phyloP scores from a whole-genome alignment of 768 basidiomycete species.

The Leucogyrophana mollusca region DNA sequence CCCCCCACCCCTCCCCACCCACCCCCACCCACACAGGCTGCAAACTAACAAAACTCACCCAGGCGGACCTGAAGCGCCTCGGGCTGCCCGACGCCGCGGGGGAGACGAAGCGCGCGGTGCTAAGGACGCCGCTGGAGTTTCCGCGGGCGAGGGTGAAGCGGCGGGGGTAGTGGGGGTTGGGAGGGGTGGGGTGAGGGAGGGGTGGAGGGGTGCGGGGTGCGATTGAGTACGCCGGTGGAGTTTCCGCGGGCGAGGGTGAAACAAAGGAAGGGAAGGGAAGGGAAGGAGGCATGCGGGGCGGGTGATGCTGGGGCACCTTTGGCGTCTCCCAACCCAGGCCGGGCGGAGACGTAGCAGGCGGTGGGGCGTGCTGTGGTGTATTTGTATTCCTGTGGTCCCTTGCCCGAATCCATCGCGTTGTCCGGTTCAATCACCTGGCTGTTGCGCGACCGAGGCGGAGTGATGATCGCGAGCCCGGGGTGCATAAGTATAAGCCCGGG shows the following conservation, averaged over 20 bases:
- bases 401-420: not conserved
- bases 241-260: conserved; percentile 68
- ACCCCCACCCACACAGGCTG: conserved; percentile 73
- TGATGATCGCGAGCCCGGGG: too few species aligned
- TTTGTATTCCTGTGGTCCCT: too few species aligned
- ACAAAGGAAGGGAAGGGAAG: too few species aligned
- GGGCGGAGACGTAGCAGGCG: too few species aligned
- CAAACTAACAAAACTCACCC: conserved; percentile 54
- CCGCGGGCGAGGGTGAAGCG: conserved; percentile 56
- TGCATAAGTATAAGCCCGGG: too few species aligned
- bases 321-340: too few species aligned
- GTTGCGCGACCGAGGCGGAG: too few species aligned
- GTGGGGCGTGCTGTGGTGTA: too few species aligned
- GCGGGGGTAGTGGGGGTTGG: conserved; percentile 18
- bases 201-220: conserved; percentile 66
- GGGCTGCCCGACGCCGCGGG: conserved; percentile 65
- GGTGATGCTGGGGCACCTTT: too few species aligned
- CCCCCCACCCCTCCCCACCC: too few species aligned
- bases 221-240: conserved; percentile 72
- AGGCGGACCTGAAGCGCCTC: conserved; percentile 64
- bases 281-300: conserved; percentile 66
- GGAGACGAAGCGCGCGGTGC: conserved; percentile 66
- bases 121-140: conserved; percentile 78
- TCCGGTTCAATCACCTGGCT: too few species aligned
- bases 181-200: too few species aligned